phyloP scores from a whole-genome alignment of 306 rosid species.

The Citrullus colocynthis region DNA sequence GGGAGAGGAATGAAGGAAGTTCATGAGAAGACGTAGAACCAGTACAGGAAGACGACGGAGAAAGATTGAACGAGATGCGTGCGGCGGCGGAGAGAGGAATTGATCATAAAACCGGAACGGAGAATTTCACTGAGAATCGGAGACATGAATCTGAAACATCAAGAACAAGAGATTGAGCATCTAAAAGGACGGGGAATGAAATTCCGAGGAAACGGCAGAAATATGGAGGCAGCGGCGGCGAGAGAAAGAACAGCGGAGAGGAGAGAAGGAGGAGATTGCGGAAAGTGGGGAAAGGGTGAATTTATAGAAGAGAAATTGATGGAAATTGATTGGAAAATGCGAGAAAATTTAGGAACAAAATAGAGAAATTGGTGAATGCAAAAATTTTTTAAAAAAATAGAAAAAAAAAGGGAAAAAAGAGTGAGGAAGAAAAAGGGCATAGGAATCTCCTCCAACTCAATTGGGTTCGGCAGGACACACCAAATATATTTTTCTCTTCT shows the following conservation, averaged over 20 bases:
- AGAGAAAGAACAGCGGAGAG: not conserved
- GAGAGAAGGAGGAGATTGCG: conserved; percentile 15
- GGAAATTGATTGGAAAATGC: not conserved
- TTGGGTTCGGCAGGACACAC: not conserved
- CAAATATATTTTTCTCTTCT: not conserved
- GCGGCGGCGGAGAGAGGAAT: conserved; percentile 68
- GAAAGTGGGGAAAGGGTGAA: conserved; percentile 3
- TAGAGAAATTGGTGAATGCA: not conserved
- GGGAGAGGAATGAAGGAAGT: not conserved
- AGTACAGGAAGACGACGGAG: conserved; percentile 82
- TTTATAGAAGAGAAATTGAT: conserved; percentile 35
- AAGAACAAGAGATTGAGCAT: conserved; percentile 15
- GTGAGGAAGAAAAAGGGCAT: not conserved
- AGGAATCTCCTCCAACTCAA: conserved; percentile 31
- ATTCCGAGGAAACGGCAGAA: not conserved
- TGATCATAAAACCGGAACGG: conserved; percentile 72
- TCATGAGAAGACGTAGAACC: conserved; percentile 88
- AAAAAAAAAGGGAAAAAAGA: not conserved
- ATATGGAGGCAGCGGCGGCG: not conserved
- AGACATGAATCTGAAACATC: conserved; percentile 74
- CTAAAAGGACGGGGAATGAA: not conserved
- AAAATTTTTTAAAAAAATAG: no score
- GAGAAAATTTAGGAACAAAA: not conserved
- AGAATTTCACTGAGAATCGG: conserved; percentile 93
- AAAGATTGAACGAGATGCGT: conserved; percentile 89